Conservation (phyloP, 2,329 filamentous ascomycete species). For the Ceratocystis huliohia region DNA sequence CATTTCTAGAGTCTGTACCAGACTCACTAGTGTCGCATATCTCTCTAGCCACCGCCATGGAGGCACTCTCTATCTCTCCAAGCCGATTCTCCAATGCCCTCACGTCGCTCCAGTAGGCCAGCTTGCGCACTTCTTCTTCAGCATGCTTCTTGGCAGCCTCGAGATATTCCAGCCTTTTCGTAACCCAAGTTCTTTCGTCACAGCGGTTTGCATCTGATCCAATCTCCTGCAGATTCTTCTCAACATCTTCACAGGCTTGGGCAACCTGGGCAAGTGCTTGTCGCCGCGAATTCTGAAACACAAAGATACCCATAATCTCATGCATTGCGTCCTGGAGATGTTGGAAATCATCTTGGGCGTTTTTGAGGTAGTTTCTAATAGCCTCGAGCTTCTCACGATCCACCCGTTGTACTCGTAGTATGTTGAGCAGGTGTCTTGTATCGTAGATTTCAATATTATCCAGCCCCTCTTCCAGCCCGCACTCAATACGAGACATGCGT, state of each 20-base stretch:
- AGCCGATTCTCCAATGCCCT: constrained; percentile 48
- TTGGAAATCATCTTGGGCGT: constrained; percentile 48
- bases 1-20: not conserved
- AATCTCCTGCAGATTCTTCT: constrained; percentile 32
- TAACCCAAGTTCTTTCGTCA: constrained; percentile 28
- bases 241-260: constrained; percentile 43
- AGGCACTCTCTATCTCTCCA: constrained; percentile 36
- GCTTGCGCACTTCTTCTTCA: constrained; percentile 62
- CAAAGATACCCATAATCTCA: constrained; percentile 70
- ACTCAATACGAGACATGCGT: constrained; percentile 31
- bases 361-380: constrained; percentile 66
- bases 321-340: constrained; percentile 68
- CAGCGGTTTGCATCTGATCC: constrained; percentile 28
- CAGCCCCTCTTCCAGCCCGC: constrained; percentile 42
- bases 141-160: constrained; percentile 61
- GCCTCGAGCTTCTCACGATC: constrained; percentile 86
- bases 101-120: constrained; percentile 83
- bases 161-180: constrained; percentile 51
- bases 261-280: constrained; percentile 61
- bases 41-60: constrained; percentile 26
- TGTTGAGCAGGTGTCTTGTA: constrained; percentile 54
- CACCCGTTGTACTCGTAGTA: constrained; percentile 58
- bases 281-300: constrained; percentile 79
- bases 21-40: constrained; percentile 21
- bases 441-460: constrained; percentile 38